Base-by-base conservation (phyloP, 2,329 filamentous ascomycete species). In the Pestalotiopsis fici region DNA sequence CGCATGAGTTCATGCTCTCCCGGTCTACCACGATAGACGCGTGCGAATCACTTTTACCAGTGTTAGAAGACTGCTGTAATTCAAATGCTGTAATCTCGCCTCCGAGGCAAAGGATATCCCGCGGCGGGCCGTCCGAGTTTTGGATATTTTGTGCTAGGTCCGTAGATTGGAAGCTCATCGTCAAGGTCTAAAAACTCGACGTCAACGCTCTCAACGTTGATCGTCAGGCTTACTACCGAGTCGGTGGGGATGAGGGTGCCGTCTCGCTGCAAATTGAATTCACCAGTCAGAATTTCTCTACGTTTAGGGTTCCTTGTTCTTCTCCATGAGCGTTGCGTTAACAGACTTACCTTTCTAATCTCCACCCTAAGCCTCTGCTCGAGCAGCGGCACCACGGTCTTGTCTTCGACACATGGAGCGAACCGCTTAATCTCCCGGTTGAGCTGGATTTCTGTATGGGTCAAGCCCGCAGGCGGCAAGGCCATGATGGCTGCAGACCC, bases 401-500 rank as follows among this genome's bases (percentile, higher is more conserved):
- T 50, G 15, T 50, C 55, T 15, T 61, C 62, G 31, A 62, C 13
- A 6, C 37, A 55, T 7, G 61, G 27, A 21, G 23, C 57, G 5
- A 23, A 31, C 31, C 18, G 57, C 31, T 31, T 23, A 12, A 73
- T 47, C 2, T 62, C 69, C 37, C 69, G 67, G 15, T 61, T 69
- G n/a, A 82, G 74, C 0, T 78, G 74, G 35, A 81, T 73, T 56
- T 76, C 70, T 13, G 79, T 74, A 69, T 78, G 74, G 37, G 73
- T 75, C 25, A 68, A 66, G 12, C 80, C 80, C 13, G 67, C 67
- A 60, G 37, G 70, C 5, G 82, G 82, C 79, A 82, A 80, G 18
- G 68, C 69, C 15, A 83, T 74, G 18, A 83, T 67, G 25, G 74
- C 70, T 69, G 79, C 75, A 37, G 74, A 74, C 18, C 80, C 81